Base-by-base conservation (phyloP, 2,329 filamentous ascomycete genomes). In the Clarireedia sp. region DNA sequence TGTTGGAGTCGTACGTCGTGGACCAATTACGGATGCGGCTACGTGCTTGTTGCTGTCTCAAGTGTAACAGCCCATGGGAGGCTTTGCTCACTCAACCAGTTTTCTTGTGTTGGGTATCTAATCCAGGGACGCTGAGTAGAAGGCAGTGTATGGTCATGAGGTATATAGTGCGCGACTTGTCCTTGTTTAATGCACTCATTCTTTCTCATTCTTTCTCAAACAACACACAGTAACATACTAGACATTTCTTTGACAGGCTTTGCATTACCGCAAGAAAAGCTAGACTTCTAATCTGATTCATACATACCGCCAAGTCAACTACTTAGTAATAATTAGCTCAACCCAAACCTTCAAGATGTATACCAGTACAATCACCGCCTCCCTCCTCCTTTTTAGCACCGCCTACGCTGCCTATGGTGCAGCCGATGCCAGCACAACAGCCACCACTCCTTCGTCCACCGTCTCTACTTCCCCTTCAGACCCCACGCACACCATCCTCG, bases 401-500 rank as follows among this genome's bases (percentile, higher is more conserved):
- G 21, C 21, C 40, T 54, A 64, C 9, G 65, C 59, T 46, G 60
- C 58, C 41, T 55, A 60, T 43, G 56, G 56, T 17, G 45, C 48
- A 10, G 40, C 51, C 2, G 24, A 24, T n/a, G 7, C 47, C 19
- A 12, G 60, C 12, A 59, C 63, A 43, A 46, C 48, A 3, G 29
- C 56, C n/a, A 51, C 51, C 17, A 47, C 48, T 10, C 51, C 60
- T 16, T 45, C 59, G 10, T 51, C 56, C 10, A 36, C 51, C 16
- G 49, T 43, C 14, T 46, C 48, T 19, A 50, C 58, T 8, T 53
- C 49, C 17, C 29, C 49, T 2, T 33, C 54, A 10, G 21, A 63
- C 6, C 49, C 60, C 7, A 62, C 61, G 16, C 67, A 70, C 43
- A 63, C 65, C n/a, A 61, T 72, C n/a, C 57, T 57, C 16, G 70